Percentiles rank a stretch among this genome's conserved stretches.
phyloP scores from a whole-genome alignment of 148 eudicot species.

The Vaccinium corymbosum region DNA sequence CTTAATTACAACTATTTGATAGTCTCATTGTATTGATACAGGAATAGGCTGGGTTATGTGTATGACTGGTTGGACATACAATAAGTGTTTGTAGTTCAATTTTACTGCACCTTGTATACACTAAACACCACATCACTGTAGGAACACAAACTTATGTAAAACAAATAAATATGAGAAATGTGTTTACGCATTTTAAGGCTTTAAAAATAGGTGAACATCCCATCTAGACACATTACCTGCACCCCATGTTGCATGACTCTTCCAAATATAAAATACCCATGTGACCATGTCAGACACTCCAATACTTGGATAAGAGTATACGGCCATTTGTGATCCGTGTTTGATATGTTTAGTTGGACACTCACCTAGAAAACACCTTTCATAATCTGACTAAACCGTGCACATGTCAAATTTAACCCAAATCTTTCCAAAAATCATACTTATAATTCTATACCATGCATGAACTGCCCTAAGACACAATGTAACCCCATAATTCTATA shows the following conservation, averaged over 20 bases:
- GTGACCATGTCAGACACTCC: background rate
- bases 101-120: background rate
- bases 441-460: too few species aligned
- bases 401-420: too few species aligned
- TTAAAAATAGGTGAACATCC: background rate
- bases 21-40: background rate
- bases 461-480: too few species aligned
- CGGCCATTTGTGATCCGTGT: background rate
- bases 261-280: background rate
- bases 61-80: background rate
- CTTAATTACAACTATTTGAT: background rate
- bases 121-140: background rate
- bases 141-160: background rate
- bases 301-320: background rate
- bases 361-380: background rate
- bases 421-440: too few species aligned
- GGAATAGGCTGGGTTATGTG: background rate
- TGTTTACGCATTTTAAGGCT: background rate
- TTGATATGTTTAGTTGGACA: background rate
- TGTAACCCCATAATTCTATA: background rate
- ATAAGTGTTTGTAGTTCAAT: background rate
- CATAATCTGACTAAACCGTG: background rate
- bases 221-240: background rate
- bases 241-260: background rate
- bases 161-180: background rate